Evolutionary conservation across 257 asterid species (phyloP), one percentile per base, ranked within the genome.

Genomic region (Przewalskia tangutica): DNA sequence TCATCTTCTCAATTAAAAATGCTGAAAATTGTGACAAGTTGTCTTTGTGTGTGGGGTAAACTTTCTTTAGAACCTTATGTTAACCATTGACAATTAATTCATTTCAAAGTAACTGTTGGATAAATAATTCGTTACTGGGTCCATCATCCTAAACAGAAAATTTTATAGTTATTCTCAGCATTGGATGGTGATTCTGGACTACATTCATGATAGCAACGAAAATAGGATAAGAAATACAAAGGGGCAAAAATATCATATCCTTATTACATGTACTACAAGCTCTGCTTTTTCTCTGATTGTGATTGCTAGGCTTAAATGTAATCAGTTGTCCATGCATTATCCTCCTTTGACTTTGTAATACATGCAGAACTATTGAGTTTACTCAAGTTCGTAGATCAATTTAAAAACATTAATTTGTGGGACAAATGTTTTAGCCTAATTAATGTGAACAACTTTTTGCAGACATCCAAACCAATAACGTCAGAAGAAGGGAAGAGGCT

Each of bases 401-500:
- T 50, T 73, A 3, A 14, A 71, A 73, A 50, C 44, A 23, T 46
- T 73, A 27, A 73, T 73, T 73, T 73, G 60, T 73, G 42, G 42
- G 20, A 27, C 58, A 48, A 46, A 12, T 62, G 7, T 12, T 60
- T 4, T 48, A 12, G 79, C 20, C 44, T 73, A 73, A 73, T 20
- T 73, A 48, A 70, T 70, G 38, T 70, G 78, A 70, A 48, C 42
- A 46, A 46, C 42, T 13, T 48, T 79, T 85, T 89, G 85, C 91
- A 94, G 99, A 89, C 85, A 60, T 94, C 99, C 40, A 93, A 88
- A 86, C 81, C 97, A n/a, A 83, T 94, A 81, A 89, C 85, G 38
- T 91, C 98, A 8, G 99, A 94, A 84, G 99, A 96, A 90, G 99
- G 98, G 80, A 80, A 89, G 85, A 93, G 87, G 83, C 89, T 91